phyloP scores from a whole-genome alignment of 805 yeast genomes.

The Starmerella davenportii region DNA sequence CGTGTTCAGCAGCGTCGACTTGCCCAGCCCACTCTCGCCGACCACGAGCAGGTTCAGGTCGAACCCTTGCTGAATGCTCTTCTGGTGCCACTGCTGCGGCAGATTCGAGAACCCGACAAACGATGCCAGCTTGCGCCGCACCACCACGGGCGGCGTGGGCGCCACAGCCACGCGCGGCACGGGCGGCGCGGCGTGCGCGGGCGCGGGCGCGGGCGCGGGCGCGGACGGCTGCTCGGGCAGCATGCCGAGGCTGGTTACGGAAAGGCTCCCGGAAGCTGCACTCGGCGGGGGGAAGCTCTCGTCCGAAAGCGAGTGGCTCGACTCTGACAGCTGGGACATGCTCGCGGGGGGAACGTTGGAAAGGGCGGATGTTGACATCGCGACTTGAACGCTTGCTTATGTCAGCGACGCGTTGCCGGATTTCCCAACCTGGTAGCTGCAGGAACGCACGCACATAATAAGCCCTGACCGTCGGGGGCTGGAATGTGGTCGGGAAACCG shows the following conservation, averaged over 20 bases:
- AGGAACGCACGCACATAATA: no score
- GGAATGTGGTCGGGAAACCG: no score
- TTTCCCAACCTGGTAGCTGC: neutral
- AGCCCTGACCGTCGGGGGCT: no score
- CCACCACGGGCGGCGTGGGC: slow-evolving; percentile 31
- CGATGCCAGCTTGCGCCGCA: slow-evolving; percentile 70
- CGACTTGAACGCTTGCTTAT: neutral
- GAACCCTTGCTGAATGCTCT: slow-evolving; percentile 78
- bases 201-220: neutral
- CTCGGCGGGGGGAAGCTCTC: slow-evolving; percentile 9
- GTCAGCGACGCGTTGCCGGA: neutral
- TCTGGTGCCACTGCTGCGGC: slow-evolving; percentile 98
- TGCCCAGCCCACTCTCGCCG: slow-evolving; percentile 75
- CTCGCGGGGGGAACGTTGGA: slow-evolving; percentile 21
- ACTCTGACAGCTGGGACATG: slow-evolving; percentile 31
- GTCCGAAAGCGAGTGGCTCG: slow-evolving; percentile 7
- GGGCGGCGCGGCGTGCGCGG: neutral
- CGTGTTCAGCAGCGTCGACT: slow-evolving; percentile 79
- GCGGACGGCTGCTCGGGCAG: neutral
- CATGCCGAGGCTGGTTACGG: neutral
- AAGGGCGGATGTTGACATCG: neutral
- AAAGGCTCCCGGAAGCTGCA: slow-evolving; percentile 1
- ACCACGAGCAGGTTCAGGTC: slow-evolving; percentile 74
- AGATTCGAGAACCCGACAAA: slow-evolving; percentile 94
- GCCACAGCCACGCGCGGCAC: slow-evolving; percentile 1